Evolutionary conservation across 2,329 filamentous ascomycete species (phyloP), one percentile per base, ranked within the genome.

Genomic region (Phialophora expanda): DNA sequence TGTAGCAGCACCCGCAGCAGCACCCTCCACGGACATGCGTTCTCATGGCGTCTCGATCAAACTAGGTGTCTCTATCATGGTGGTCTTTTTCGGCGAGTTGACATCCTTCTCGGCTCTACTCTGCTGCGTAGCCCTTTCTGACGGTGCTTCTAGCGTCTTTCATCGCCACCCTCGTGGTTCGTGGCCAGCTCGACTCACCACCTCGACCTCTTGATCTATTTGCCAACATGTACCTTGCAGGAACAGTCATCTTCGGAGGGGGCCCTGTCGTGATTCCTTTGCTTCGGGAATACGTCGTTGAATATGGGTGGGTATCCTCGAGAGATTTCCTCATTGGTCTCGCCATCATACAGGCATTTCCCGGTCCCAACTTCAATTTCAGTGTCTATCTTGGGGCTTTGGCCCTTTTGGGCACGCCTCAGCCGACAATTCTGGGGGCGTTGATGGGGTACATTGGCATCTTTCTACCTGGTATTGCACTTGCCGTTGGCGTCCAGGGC

Each of bases 291-390:
- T 80, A 80, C 70, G 80, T 91, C 41, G 90, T 91, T 0, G 81
- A 83, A 0, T 87, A 89, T 26, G 87, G 87, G 6, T 92, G 89
- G 89, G 89, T 92, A 0, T 85, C 83, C 0, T 81, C 87, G 0
- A 84, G 90, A 3, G 88, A 92, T 73, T 92, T 92, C 73, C 79
- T 92, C 0, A 86, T 92, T 56, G 90, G 89, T 0, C 84, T 92
- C 0, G 90, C 89, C 7, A 82, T 92, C 61, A 88, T 87, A 20
- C 89, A 92, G 75, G 84, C 87, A 0, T 89, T 92, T 64, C 89
- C 90, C 0, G 86, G 86, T 0, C 64, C 69, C 7, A 79, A 79
- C 61, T 77, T 77, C 72, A 78, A 78, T 67, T 78, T 88, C 66
- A 85, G 84, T 0, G 85, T 88, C 0, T 88, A 82, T 63, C 77